Base-by-base conservation (phyloP, 345 rosid genomes). In the Geranium brycei region DNA sequence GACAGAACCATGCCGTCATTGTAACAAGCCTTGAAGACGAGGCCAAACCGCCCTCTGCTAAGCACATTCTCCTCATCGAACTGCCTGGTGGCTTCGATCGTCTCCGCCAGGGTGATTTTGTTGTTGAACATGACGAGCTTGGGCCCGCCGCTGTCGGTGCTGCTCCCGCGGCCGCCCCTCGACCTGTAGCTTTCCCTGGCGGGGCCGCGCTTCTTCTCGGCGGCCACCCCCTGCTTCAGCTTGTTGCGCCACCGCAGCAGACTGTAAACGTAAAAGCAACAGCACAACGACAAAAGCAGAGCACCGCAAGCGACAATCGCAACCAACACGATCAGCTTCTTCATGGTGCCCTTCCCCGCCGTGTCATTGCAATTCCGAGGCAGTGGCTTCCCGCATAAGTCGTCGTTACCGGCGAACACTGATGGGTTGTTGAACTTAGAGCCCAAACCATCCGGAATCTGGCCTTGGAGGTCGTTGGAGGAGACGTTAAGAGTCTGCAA, bases 11-110 rank as follows among this genome's bases (percentile, higher is more conserved):
- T 89, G 62, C 98, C 98, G 1, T 92, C 98, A 10, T 76, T 79
- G 73, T 83, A 92, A 67, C 82, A 80, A 8, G 93, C 98, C 77
- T 92, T 92, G 86, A 89, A 92, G 0, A 89, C 82, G 59, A 92
- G 69, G 11, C 96, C 96, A 7, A 78, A 81, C 11, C 83, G 69
- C 12, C 85, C 82, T 81, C 98, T 79, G 78, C 87, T 84, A 30
- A 92, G 82, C 69, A 92, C 98, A 61, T 87, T 92, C 59, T 92
- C 98, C 75, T 92, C 98, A 10, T 90, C 96, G 11, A 92, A 92
- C 58, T 89, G 89, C 38, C 97, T 70, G 0, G 97, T 86, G 47
- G 97, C 96, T 79, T 88, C 99, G 1, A 83, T 61, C 12, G 99
- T 90, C 63, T 93, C 99, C 7, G 91, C 91, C 0, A 86, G 65